Evolutionary conservation across 1,139 yeast genomes (phyloP), one percentile per base, ranked within the genome.

Genomic region (Candida pseudoviswanathii): DNA sequence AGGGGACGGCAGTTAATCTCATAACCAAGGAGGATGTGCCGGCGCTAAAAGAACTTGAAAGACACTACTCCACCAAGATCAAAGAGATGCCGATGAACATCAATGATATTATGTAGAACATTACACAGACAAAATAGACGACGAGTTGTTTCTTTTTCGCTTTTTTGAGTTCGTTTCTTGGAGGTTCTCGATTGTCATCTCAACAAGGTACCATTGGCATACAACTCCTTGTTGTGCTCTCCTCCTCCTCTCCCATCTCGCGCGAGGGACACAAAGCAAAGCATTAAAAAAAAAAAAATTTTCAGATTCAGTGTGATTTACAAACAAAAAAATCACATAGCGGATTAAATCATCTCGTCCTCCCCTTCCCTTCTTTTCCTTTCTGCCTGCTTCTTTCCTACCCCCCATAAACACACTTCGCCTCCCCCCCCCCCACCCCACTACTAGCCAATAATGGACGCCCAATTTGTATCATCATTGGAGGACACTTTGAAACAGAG

Each of bases 1-100:
- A 90, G 67, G 99, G 99, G 66, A 91, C 86, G 45, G 97, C 98
- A 11, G 87, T 92, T 51, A 92, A 89, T 66, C 87, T 94, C 63
- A 80, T 90, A 49, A 89, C 97, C 4, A 77, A 71, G 47, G 85
- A 83, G 9, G 98, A 92, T 65, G 66, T 67, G 32, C 70, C 72
- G 6, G 77, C 75, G 41, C 70, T 91, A 61, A 78, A 77, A 55
- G 95, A 86, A 46, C 75, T 94, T 51, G 96, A 94, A 67, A 77
- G 75, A 59, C 85, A 83, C 69, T 94, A 92, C 68, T 80, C 84
- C 54, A 87, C 88, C 21, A 84, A 81, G 63, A 89, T 92, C 51
- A 82, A 81, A 49, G 96, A 92, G 61, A 87, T 92, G 96, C 99
- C 99, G 5, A 84, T 84, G 47, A 83, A 89, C 67, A 68, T 89